These are phyloP conservation scores for Eucalyptus rudis DNA, from an alignment of 345 rosid species.

Conservation along the genomic window DNA sequence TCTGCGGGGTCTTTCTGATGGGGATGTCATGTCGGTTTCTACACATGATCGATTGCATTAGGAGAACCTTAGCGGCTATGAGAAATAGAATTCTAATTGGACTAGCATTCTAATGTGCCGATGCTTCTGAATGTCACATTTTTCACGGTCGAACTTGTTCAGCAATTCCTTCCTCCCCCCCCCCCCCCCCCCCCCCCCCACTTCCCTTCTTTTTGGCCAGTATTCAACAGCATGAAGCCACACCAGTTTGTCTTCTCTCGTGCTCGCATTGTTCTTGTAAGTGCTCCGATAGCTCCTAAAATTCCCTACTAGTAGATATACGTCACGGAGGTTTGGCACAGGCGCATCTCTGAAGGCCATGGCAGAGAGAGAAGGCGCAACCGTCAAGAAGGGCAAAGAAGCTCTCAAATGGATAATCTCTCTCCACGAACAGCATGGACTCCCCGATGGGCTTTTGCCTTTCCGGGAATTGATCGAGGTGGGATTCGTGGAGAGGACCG, in stretches of 20 bases:
- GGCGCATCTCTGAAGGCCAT: background rate
- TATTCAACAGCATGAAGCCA: background rate
- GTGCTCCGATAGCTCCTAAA: background rate
- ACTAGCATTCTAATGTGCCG: background rate
- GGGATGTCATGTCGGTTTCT: background rate
- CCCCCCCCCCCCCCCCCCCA: accelerated
- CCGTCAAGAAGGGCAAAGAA: background rate
- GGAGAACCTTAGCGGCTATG: background rate
- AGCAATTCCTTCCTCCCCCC: background rate
- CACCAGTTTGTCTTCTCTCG: background rate
- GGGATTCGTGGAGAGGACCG: background rate
- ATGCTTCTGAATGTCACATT: background rate
- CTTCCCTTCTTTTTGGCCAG: background rate
- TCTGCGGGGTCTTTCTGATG: background rate
- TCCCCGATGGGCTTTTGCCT: background rate
- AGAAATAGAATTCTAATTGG: background rate
- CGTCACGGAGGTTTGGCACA: background rate
- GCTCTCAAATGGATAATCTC: background rate
- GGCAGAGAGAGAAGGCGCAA: background rate
- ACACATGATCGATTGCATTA: background rate
- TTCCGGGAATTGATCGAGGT: background rate
- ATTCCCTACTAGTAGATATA: background rate
- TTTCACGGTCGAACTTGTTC: background rate
- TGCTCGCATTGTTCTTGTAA: background rate
- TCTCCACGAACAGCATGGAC: background rate